Conservation (phyloP, 352 stramenopile species). For the Phytophthora aleatoria region DNA sequence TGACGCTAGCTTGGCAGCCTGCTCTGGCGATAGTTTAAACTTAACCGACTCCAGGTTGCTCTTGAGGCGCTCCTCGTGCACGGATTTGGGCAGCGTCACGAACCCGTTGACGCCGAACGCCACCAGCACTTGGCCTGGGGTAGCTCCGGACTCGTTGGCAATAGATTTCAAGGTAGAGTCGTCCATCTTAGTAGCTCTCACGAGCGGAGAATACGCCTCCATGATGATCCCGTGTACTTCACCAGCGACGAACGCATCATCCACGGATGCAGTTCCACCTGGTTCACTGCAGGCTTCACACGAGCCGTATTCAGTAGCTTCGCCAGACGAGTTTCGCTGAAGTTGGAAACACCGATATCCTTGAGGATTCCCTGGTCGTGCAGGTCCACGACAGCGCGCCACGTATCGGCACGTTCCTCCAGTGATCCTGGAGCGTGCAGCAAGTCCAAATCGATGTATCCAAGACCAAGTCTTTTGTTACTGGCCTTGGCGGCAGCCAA, state of each 20-base stretch:
- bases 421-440: conserved; percentile 63
- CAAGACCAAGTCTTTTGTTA: conserved; percentile 62
- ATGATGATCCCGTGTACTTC: conserved; percentile 59
- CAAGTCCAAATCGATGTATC: conserved; percentile 85
- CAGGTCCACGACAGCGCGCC: conserved; percentile 55
- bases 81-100: not conserved
- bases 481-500: conserved; percentile 48
- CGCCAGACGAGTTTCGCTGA: conserved; percentile 73
- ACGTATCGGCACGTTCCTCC: conserved; percentile 42
- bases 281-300: conserved; percentile 60
- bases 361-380: conserved; percentile 50
- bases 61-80: not conserved
- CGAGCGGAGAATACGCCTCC: conserved; percentile 54
- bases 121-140: not conserved
- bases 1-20: not conserved
- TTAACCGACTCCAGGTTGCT: not conserved
- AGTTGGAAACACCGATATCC: conserved; percentile 92
- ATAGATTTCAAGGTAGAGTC: not conserved
- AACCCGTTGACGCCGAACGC: not conserved
- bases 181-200: not conserved
- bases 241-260: conserved; percentile 59
- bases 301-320: conserved; percentile 62
- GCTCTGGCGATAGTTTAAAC: not conserved
- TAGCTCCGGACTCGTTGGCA: not conserved
- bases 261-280: conserved; percentile 82